Conservation (phyloP, 2,329 filamentous ascomycete species). For the Aureobasidium mangrovei region DNA sequence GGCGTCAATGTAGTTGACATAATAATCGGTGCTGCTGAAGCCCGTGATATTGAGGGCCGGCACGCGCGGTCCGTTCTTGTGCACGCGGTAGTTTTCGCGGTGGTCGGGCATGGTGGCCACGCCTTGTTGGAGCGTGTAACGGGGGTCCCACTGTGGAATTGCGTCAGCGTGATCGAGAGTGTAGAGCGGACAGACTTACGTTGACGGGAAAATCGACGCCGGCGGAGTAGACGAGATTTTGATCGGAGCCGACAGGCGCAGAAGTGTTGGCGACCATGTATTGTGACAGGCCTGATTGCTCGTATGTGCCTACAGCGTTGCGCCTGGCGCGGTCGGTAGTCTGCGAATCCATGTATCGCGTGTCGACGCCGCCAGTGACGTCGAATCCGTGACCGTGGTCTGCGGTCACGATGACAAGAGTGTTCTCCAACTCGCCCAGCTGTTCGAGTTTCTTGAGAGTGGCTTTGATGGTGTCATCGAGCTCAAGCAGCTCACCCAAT, state of each 20-base stretch:
- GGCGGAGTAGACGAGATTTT: slow-evolving; percentile 54
- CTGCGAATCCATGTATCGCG: slow-evolving; percentile 62
- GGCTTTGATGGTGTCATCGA: slow-evolving; percentile 73
- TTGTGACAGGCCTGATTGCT: slow-evolving; percentile 63
- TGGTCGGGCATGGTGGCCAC: slow-evolving; percentile 64
- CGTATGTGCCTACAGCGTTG: slow-evolving; percentile 63
- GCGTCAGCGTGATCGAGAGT: too few species aligned
- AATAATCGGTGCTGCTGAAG: slow-evolving; percentile 44
- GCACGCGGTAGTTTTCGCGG: slow-evolving; percentile 67
- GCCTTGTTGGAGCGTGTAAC: slow-evolving; percentile 70
- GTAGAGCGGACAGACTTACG: slow-evolving; percentile 15
- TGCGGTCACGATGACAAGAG: slow-evolving; percentile 71
- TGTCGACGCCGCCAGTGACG: slow-evolving; percentile 75
- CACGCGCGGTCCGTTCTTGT: slow-evolving; percentile 54
- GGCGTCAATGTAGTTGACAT: slow-evolving; percentile 59
- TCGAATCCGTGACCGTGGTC: slow-evolving; percentile 88
- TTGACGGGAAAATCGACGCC: slow-evolving; percentile 70
- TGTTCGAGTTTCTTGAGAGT: slow-evolving; percentile 61
- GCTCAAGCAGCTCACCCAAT: slow-evolving; percentile 73
- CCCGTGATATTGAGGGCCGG: slow-evolving; percentile 51
- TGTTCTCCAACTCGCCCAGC: slow-evolving; percentile 61
- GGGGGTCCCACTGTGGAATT: slow-evolving; percentile 56
- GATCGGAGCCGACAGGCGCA: slow-evolving; percentile 62
- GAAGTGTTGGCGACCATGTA: slow-evolving; percentile 60
- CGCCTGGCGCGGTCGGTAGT: slow-evolving; percentile 63